A percentile compares a stretch with the other conserved stretches of the same genome.
Evolutionary conservation across 2,329 filamentous ascomycete genomes (phyloP).

Genomic region (Gnomoniopsis sp.): DNA sequence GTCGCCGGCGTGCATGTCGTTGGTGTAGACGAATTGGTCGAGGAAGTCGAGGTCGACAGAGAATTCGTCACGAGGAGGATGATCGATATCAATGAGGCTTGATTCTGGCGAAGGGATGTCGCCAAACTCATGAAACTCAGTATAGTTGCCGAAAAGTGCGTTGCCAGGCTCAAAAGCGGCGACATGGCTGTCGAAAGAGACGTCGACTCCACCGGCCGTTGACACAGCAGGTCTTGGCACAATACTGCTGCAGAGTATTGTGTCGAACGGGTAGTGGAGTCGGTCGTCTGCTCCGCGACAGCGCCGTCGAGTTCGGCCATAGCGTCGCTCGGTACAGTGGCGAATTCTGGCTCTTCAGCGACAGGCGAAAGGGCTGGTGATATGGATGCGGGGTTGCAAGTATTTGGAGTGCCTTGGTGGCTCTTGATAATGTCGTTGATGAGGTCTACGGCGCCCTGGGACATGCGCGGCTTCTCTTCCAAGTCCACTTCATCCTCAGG

Average conservation of each 20-base stretch:
- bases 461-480: background rate
- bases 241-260: constrained; percentile 99
- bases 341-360: constrained; percentile 37
- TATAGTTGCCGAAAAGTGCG: constrained; percentile 58
- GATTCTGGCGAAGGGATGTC: constrained; percentile 62
- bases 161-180: constrained; percentile 59
- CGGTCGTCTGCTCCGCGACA: constrained; percentile 24
- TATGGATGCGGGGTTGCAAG: constrained; percentile 59
- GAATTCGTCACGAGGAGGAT: constrained; percentile 59
- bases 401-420: constrained; percentile 29
- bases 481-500: background rate
- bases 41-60: constrained; percentile 23
- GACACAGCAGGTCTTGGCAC: constrained; percentile 99
- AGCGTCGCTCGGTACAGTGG: constrained; percentile 25
- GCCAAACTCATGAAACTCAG: constrained; percentile 28
- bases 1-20: constrained; percentile 36
- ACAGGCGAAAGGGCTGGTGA: constrained; percentile 56
- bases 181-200: constrained; percentile 34
- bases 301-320: constrained; percentile 17
- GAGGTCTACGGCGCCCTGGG: constrained; percentile 22
- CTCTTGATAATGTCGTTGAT: constrained; percentile 41
- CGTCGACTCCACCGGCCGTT: constrained; percentile 64
- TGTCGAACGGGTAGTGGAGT: constrained; percentile 80
- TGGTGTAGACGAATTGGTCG: constrained; percentile 52
- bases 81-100: constrained; percentile 63